Evolutionary conservation across 305 asterid species (phyloP), one percentile per base, ranked within the genome.

Genomic region (Plantago lanceolata): DNA sequence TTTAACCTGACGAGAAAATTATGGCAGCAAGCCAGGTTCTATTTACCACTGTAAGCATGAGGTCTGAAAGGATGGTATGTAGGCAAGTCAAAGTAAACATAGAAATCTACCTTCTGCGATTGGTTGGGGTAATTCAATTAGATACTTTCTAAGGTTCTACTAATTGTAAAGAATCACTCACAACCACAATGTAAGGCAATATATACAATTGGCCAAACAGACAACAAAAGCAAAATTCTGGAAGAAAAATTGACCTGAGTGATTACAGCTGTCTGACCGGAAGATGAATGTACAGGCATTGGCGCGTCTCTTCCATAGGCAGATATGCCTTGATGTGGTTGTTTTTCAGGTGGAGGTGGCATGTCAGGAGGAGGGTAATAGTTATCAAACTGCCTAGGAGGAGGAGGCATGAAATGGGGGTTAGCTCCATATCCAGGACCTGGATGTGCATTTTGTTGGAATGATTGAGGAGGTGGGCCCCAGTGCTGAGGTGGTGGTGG

Each of bases 381-480:
- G 73, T 71, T 80, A 44, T 91, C 96, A 49, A 73, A 90, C 84
- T 86, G 97, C 76, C 94, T 83, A 64, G 90, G 65, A 53, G 90
- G 94, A 53, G 88, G 94, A 28, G 90, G 89, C 78, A 80, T 85
- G 64, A 85, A 88, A 68, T 80, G 94, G 49, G 92, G 86, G 74
- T 70, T 79, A 59, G 79, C 73, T 74, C 85, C 95, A 78, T 85
- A 90, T 75, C 85, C 93, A 28, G 86, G 83, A 63, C 85, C 87
- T 48, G 75, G 84, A 48, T 73, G 82, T 35, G 78, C 80, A 66
- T 74, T 82, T 70, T 78, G 86, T 48, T 82, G 84, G 68, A 80
- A 91, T 24, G 89, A 79, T 49, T 88, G 97, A 62, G 89, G 94
- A 1, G 94, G 92, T 19, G 86, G 95, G 19, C 93, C 98, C 98